These are phyloP conservation scores for Alisma plantagoaquatica DNA, from an alignment of 106 monocot species.

Conservation along the genomic window DNA sequence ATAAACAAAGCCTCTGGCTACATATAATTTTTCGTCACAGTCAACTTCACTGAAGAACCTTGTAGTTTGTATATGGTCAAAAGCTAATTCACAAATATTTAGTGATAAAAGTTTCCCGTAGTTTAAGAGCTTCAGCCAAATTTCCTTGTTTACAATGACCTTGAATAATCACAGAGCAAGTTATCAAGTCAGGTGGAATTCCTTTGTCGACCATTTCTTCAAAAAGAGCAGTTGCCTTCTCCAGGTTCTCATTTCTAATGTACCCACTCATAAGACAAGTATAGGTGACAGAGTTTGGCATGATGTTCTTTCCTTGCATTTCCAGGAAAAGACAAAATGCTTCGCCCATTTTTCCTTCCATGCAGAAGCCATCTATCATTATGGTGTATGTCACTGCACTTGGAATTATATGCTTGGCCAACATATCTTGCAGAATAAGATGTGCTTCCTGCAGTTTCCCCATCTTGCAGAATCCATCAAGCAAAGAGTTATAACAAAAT, in stretches of 20 bases:
- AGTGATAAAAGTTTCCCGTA: no score
- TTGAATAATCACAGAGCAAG: constrained; percentile 35
- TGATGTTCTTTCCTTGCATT: constrained; percentile 46
- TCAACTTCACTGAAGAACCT: no score
- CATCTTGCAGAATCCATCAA: constrained; percentile 62
- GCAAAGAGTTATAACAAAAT: constrained; percentile 47
- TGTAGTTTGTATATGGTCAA: no score
- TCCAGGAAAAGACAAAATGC: constrained; percentile 41
- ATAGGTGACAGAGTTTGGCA: constrained; percentile 41
- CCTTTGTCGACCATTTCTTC: constrained; percentile 47
- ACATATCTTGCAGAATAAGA: constrained; percentile 40
- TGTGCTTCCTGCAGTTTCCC: constrained; percentile 48
- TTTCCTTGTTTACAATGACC: constrained; percentile 34
- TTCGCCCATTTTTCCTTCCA: constrained; percentile 36
- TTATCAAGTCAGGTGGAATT: constrained; percentile 44
- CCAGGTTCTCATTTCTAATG: constrained; percentile 23
- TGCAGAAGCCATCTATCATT: constrained; percentile 49
- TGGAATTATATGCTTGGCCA: constrained; percentile 38
- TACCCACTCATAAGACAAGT: constrained; percentile 54
- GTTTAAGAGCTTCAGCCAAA: constrained; percentile 28
- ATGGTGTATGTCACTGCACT: constrained; percentile 37
- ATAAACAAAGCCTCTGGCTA: no score
- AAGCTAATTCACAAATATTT: no score
- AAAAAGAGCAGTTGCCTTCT: constrained; percentile 37
- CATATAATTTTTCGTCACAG: no score